Percentiles rank a stretch among this genome's conserved stretches.
Conservation (phyloP, 352 stramenopile species). For the Globisporangium polare region DNA sequence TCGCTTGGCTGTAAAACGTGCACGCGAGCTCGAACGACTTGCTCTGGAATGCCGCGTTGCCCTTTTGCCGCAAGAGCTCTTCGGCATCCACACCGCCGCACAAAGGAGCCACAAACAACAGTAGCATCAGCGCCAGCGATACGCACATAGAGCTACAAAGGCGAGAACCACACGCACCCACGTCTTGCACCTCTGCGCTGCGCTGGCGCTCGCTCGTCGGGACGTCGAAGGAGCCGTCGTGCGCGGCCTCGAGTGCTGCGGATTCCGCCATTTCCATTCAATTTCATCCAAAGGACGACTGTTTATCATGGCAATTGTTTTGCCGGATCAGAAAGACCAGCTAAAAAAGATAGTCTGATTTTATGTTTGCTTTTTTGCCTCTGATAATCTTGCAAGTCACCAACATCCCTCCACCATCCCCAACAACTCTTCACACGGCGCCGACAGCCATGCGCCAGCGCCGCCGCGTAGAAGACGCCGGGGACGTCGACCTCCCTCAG, state of each 20-base stretch:
- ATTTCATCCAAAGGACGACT: not conserved
- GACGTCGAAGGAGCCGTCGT: constrained; percentile 41
- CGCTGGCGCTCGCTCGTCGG: constrained; percentile 3
- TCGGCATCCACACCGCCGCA: not conserved
- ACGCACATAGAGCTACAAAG: not conserved
- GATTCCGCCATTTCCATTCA: constrained; percentile 21
- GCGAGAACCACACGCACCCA: not conserved
- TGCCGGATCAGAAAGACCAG: no score
- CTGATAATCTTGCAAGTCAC: not conserved
- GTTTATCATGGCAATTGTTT: no score
- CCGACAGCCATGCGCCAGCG: constrained; percentile 8
- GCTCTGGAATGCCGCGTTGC: constrained; percentile 66
- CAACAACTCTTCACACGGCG: not conserved
- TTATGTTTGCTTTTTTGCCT: no score
- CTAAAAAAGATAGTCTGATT: no score
- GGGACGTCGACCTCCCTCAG: not conserved
- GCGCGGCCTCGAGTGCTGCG: constrained; percentile 22
- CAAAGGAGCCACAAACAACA: not conserved
- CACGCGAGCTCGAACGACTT: constrained; percentile 45
- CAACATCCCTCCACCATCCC: not conserved
- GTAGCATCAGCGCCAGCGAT: not conserved
- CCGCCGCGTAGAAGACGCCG: not conserved
- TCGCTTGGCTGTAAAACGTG: constrained; percentile 53
- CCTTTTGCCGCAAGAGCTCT: constrained; percentile 47
- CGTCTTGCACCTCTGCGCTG: not conserved